Percentiles rank a stretch among this genome's conserved stretches.
Conservation (phyloP, 2,329 filamentous ascomycete species). For the Dothistroma pini region DNA sequence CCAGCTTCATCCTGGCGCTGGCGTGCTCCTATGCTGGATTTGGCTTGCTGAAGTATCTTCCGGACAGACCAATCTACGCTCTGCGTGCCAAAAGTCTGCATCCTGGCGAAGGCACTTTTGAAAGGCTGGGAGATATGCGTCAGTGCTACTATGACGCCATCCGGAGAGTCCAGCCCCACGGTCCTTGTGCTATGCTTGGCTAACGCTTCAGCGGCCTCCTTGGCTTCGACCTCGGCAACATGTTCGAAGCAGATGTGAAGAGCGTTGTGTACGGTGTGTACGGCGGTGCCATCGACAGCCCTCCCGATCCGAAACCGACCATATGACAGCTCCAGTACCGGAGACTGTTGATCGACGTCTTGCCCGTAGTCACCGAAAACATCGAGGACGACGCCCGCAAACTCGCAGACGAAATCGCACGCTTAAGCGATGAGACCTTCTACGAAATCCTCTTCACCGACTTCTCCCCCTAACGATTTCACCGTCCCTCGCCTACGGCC, state of each 20-base stretch:
- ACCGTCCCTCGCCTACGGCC: constrained; percentile 18
- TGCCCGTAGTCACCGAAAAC: constrained; percentile 20
- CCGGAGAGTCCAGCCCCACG: constrained; percentile 42
- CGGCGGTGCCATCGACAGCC: constrained; percentile 47
- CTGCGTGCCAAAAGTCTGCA: constrained; percentile 47
- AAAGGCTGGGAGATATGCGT: constrained; percentile 41
- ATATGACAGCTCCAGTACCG: constrained; percentile 21
- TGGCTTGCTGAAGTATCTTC: constrained; percentile 37
- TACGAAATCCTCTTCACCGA: constrained; percentile 21
- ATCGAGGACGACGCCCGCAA: constrained; percentile 15
- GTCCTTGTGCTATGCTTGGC: constrained; percentile 52
- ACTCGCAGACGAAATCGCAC: constrained; percentile 18
- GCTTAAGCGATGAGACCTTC: constrained; percentile 19
- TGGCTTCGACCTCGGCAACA: constrained; percentile 51
- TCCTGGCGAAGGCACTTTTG: constrained; percentile 38
- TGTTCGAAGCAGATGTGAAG: constrained; percentile 36
- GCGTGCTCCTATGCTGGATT: constrained; percentile 42
- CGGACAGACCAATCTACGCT: constrained; percentile 46
- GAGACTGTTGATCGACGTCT: constrained; percentile 19
- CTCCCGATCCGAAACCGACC: constrained; percentile 44
- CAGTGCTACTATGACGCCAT: constrained; percentile 43
- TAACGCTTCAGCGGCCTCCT: constrained; percentile 52
- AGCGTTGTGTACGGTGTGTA: constrained; percentile 46
- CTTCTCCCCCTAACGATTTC: constrained; percentile 15
- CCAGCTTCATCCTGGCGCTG: constrained; percentile 40